These are phyloP conservation scores for Pleurotus giganteus DNA, from an alignment of 768 basidiomycete genomes.

Conservation along the genomic window DNA sequence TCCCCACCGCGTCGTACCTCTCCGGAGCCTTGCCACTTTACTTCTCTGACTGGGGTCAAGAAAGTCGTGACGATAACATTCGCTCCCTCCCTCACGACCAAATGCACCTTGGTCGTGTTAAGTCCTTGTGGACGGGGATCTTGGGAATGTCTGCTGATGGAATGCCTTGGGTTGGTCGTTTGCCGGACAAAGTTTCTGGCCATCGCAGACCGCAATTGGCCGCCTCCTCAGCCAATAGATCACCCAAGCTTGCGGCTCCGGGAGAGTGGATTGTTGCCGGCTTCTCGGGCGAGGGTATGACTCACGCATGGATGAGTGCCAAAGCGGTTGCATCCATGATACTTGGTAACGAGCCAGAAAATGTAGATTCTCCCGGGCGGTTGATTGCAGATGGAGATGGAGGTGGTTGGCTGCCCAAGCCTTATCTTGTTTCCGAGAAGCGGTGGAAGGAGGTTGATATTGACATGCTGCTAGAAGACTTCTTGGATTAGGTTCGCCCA, in stretches of 20 bases:
- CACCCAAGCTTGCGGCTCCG: slow-evolving; percentile 33
- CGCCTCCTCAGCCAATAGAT: not conserved
- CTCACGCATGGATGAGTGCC: slow-evolving; percentile 64
- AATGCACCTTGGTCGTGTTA: slow-evolving; percentile 42
- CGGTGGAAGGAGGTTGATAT: slow-evolving; percentile 46
- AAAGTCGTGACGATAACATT: slow-evolving; percentile 10
- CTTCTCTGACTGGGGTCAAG: slow-evolving; percentile 47
- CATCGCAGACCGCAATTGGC: not conserved
- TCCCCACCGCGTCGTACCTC: slow-evolving; percentile 27
- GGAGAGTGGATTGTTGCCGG: slow-evolving; percentile 77
- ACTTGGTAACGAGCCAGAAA: slow-evolving; percentile 31
- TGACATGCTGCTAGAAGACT: slow-evolving; percentile 29
- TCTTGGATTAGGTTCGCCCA: too few relatives aligned
- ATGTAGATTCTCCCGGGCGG: not conserved
- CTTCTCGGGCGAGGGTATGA: slow-evolving; percentile 74
- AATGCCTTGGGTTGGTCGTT: slow-evolving; percentile 68
- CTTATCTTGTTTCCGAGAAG: slow-evolving; percentile 43
- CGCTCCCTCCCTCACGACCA: slow-evolving; percentile 26
- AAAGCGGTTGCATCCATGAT: slow-evolving; percentile 62
- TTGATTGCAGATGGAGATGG: slow-evolving; percentile 23
- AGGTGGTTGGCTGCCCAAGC: slow-evolving; percentile 56
- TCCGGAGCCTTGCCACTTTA: slow-evolving; percentile 45
- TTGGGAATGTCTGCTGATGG: slow-evolving; percentile 60
- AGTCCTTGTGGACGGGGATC: slow-evolving; percentile 63
- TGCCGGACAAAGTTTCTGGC: slow-evolving; percentile 49